These are phyloP conservation scores for Extremus antarcticus DNA, from an alignment of 495 filamentous ascomycete species.

Conservation along the genomic window DNA sequence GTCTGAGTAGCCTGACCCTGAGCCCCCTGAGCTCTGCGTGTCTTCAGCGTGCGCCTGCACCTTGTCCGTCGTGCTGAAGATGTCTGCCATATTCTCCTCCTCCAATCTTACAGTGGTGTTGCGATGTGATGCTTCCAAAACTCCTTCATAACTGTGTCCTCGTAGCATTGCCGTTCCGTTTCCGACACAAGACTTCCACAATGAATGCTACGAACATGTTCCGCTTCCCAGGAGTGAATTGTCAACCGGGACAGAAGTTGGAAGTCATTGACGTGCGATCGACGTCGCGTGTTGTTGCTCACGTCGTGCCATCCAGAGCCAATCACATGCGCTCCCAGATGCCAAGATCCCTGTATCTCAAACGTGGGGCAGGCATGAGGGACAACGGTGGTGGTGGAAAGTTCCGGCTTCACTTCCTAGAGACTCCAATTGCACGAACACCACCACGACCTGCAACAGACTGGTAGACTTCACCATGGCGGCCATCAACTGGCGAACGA, in stretches of 20 bases:
- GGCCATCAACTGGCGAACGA: slow-evolving; percentile 71
- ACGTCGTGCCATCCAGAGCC: background rate
- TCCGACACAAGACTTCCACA: background rate
- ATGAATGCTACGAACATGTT: background rate
- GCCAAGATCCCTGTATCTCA: background rate
- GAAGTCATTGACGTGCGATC: background rate
- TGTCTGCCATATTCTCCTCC: background rate
- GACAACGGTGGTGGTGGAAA: too few relatives aligned
- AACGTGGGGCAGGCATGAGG: background rate
- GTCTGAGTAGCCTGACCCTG: slow-evolving; percentile 19
- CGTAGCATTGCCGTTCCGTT: background rate
- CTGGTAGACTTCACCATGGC: slow-evolving; percentile 36
- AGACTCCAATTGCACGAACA: too few relatives aligned
- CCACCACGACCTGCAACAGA: too few relatives aligned
- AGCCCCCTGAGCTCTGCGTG: slow-evolving; percentile 19
- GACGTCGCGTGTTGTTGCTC: background rate
- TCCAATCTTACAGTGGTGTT: background rate
- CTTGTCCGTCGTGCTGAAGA: slow-evolving; percentile 9
- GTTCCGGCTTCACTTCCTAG: too few relatives aligned
- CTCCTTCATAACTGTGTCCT: background rate
- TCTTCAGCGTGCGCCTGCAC: slow-evolving; percentile 20
- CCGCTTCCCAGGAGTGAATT: background rate
- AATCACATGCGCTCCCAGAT: background rate
- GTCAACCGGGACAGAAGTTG: background rate
- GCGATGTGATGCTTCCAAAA: background rate